Conservation (phyloP, 352 stramenopile species). For the Phytophthora hybrid region DNA sequence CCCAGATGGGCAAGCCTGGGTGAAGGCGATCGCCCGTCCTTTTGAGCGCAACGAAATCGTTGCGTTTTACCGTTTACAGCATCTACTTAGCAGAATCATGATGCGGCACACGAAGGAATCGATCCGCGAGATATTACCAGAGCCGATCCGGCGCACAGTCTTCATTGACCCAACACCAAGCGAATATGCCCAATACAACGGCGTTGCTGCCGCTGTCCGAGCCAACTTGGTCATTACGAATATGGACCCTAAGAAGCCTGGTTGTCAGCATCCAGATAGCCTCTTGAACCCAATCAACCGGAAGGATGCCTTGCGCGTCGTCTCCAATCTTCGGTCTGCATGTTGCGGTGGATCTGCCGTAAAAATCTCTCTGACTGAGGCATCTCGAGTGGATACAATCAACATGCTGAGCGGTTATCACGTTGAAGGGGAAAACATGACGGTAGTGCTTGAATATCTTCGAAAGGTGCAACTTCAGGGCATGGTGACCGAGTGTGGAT, state of each 20-base stretch:
- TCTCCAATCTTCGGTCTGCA: conserved; percentile 67
- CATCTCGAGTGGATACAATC: conserved; percentile 67
- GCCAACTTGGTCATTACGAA: conserved; percentile 83
- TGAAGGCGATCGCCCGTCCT: conserved; percentile 75
- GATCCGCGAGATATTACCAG: conserved; percentile 70
- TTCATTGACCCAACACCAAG: conserved; percentile 71
- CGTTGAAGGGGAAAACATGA: conserved; percentile 58
- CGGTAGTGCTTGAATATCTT: conserved; percentile 59
- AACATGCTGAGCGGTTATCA: conserved; percentile 52
- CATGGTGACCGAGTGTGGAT: conserved; percentile 70
- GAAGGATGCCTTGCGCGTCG: conserved; percentile 62
- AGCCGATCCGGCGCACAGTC: conserved; percentile 57
- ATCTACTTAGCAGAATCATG: conserved; percentile 93
- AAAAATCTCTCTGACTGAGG: conserved; percentile 48
- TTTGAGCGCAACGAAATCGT: conserved; percentile 71
- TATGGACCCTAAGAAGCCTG: conserved; percentile 71
- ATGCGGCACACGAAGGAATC: conserved; percentile 95
- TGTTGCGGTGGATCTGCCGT: conserved; percentile 65
- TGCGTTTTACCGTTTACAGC: conserved; percentile 78
- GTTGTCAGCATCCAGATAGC: conserved; percentile 70
- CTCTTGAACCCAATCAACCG: conserved; percentile 80
- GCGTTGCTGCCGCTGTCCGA: conserved; percentile 64
- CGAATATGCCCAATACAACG: conserved; percentile 82
- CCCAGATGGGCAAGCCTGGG: conserved; percentile 75
- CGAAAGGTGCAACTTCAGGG: conserved; percentile 54